These are phyloP conservation scores for Lentinula edodes DNA, from an alignment of 768 basidiomycete species.

Conservation along the genomic window DNA sequence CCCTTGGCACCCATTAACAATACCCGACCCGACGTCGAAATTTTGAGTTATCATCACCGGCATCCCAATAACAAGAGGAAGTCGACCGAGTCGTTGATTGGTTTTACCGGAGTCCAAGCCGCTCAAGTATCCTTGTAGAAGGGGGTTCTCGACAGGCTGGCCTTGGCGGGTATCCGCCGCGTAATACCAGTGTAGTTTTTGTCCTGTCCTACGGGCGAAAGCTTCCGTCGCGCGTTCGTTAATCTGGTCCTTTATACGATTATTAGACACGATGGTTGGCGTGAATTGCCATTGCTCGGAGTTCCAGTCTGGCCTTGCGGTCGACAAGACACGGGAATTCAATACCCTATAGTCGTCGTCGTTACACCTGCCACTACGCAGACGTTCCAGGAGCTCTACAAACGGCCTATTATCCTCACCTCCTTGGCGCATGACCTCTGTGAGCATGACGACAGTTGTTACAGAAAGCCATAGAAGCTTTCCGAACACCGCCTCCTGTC, in stretches of 20 bases:
- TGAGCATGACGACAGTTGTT: background rate
- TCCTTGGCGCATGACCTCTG: background rate
- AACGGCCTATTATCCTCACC: background rate
- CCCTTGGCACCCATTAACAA: slow-evolving; percentile 21
- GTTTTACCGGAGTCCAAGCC: slow-evolving; percentile 14
- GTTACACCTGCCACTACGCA: slow-evolving; percentile 12
- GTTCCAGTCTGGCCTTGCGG: background rate
- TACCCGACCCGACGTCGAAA: slow-evolving; percentile 17
- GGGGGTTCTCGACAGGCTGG: background rate
- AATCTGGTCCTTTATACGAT: slow-evolving; percentile 19
- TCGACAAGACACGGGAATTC: slow-evolving; percentile 4
- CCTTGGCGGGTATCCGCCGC: slow-evolving; percentile 6
- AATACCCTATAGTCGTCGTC: slow-evolving; percentile 11
- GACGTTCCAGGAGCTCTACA: background rate
- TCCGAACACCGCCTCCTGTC: no score
- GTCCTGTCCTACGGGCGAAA: slow-evolving; percentile 6
- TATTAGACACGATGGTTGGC: slow-evolving; percentile 18
- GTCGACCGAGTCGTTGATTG: slow-evolving; percentile 9
- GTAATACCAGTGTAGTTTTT: slow-evolving; percentile 11
- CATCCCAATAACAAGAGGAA: slow-evolving; percentile 25
- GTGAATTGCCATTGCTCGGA: slow-evolving; percentile 8
- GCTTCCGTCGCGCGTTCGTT: slow-evolving; percentile 14
- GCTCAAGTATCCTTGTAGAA: background rate
- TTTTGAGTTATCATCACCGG: slow-evolving; percentile 23
- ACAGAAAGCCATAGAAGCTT: no score